A percentile compares a stretch with the other conserved stretches of the same genome.
phyloP scores from a whole-genome alignment of 345 rosid species.

The Triadica sebifera region DNA sequence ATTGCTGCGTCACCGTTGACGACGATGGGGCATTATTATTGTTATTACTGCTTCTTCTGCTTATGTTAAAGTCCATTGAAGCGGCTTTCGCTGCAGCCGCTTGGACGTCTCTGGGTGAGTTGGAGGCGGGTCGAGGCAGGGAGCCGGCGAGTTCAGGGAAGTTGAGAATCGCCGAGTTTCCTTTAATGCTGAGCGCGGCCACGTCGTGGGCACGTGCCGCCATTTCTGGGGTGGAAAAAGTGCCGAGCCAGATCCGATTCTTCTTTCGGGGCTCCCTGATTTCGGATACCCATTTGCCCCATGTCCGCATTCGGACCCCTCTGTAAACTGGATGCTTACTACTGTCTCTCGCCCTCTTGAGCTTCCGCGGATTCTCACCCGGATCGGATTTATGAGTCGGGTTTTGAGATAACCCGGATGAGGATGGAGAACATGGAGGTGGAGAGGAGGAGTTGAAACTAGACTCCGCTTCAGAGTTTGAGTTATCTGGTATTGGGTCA shows the following conservation, averaged over 20 bases:
- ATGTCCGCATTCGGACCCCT: constrained; percentile 87
- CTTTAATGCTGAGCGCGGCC: constrained; percentile 83
- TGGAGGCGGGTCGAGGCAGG: constrained; percentile 76
- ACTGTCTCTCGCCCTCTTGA: constrained; percentile 10
- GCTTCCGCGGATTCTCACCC: background rate
- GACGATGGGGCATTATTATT: constrained; percentile 10
- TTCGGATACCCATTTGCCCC: constrained; percentile 99
- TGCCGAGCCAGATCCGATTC: constrained; percentile 94
- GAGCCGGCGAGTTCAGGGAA: constrained; percentile 71
- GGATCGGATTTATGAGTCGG: constrained; percentile 9
- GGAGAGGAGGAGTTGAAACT: constrained; percentile 16
- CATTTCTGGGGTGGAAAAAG: constrained; percentile 86
- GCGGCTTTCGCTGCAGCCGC: constrained; percentile 91
- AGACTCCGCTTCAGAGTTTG: constrained; percentile 11
- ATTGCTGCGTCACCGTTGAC: constrained; percentile 13
- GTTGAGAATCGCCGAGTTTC: constrained; percentile 72
- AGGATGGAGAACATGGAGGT: too few relatives aligned
- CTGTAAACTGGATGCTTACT: constrained; percentile 61
- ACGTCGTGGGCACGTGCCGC: constrained; percentile 99
- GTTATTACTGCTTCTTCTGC: background rate
- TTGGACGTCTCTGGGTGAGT: constrained; percentile 82
- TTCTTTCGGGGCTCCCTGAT: constrained; percentile 95
- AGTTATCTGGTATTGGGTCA: background rate
- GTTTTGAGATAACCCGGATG: constrained; percentile 12
- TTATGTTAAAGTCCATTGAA: constrained; percentile 45